Conservation (phyloP, 2,329 filamentous ascomycete genomes). For the Botrytis deweyae region DNA sequence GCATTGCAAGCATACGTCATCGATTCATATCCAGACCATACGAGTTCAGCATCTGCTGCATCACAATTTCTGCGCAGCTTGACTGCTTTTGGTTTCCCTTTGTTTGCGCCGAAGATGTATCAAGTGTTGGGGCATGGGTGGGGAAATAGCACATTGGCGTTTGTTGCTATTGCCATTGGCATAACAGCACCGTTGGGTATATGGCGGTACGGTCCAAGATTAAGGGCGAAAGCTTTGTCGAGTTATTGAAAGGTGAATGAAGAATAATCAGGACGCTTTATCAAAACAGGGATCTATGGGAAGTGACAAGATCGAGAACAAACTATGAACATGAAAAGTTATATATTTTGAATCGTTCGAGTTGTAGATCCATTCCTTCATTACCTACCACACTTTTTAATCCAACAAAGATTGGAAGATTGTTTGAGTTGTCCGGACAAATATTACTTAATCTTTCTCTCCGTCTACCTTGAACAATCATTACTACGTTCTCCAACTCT, state of each 20-base stretch:
- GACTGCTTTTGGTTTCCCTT: slow-evolving; percentile 40
- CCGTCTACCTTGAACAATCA: neutral
- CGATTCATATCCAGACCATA: slow-evolving; percentile 45
- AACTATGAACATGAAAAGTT: neutral
- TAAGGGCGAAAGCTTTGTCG: slow-evolving; percentile 37
- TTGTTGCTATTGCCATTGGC: slow-evolving; percentile 43
- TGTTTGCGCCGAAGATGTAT: slow-evolving; percentile 29
- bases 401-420: neutral
- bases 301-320: neutral
- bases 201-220: slow-evolving; percentile 41
- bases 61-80: slow-evolving; percentile 29
- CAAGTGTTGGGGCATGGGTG: slow-evolving; percentile 45
- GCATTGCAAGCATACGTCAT: slow-evolving; percentile 49
- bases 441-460: neutral
- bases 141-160: slow-evolving; percentile 42
- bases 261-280: neutral
- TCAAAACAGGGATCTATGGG: neutral
- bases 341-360: neutral
- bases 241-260: slow-evolving; percentile 21
- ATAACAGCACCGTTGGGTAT: slow-evolving; percentile 47
- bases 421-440: neutral
- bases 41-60: slow-evolving; percentile 43
- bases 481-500: neutral
- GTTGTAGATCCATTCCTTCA: too few relatives aligned
- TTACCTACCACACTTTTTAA: neutral